phyloP scores from a whole-genome alignment of 2,329 filamentous ascomycete species.

The Aspergillus terreus region DNA sequence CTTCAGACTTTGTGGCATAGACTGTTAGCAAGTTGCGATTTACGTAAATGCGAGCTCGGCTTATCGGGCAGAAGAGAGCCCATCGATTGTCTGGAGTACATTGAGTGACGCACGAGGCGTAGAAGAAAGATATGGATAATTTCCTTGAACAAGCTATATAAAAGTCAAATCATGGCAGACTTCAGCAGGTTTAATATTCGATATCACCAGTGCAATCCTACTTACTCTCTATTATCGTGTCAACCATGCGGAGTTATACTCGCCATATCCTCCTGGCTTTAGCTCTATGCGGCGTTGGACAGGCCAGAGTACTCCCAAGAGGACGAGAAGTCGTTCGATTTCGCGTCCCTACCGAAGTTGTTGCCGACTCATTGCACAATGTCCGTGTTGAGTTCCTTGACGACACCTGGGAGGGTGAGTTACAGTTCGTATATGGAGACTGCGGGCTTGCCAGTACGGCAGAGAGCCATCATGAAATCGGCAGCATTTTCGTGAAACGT shows the following conservation, averaged over 20 bases:
- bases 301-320: not conserved
- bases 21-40: not conserved
- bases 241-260: not conserved
- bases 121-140: too few species aligned
- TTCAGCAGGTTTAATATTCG: not conserved
- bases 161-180: not conserved
- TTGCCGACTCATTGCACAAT: constrained; percentile 46
- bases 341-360: constrained; percentile 31
- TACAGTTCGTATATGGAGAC: constrained; percentile 45
- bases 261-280: not conserved
- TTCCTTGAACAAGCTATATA: too few species aligned
- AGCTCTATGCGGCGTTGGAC: not conserved
- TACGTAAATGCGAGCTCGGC: not conserved
- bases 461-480: constrained; percentile 45
- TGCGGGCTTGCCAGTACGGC: constrained; percentile 35
- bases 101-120: too few species aligned
- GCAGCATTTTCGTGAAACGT: constrained; percentile 36
- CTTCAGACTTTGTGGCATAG: not conserved
- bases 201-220: not conserved
- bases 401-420: constrained; percentile 40
- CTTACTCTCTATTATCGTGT: not conserved
- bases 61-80: not conserved
- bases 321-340: constrained; percentile 17
- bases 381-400: constrained; percentile 43
- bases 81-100: not conserved